Evolutionary conservation across 1,284 basidiomycete genomes (phyloP).

Genomic region (Neolentinus lepideus): DNA sequence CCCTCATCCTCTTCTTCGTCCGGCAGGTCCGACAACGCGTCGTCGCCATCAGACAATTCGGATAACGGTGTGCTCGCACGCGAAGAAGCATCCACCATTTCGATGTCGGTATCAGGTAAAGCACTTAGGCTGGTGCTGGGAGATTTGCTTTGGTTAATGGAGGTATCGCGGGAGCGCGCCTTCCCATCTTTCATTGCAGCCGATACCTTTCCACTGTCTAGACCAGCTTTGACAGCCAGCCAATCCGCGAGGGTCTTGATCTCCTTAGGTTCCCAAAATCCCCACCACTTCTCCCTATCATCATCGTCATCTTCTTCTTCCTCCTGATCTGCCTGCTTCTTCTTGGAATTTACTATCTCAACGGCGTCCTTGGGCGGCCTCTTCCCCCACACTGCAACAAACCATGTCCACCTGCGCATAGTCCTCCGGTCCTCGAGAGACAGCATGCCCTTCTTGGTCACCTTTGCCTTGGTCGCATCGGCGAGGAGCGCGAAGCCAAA

Average conservation of each 20-base stretch:
- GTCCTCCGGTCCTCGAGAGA: conserved; percentile 18
- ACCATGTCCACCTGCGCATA: conserved; percentile 62
- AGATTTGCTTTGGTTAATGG: background rate
- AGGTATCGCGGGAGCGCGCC: background rate
- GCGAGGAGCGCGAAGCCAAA: conserved; percentile 35
- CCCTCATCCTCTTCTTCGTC: conserved; percentile 8
- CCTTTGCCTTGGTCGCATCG: conserved; percentile 14
- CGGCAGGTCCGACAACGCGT: conserved; percentile 16
- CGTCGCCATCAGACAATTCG: conserved; percentile 10
- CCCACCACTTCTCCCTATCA: conserved; percentile 53
- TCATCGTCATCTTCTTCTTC: conserved; percentile 24
- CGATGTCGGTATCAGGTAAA: background rate
- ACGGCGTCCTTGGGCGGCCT: conserved; percentile 30
- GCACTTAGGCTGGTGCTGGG: background rate
- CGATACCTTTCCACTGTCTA: conserved; percentile 23
- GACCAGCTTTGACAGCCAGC: conserved; percentile 44
- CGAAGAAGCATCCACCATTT: background rate
- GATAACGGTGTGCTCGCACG: conserved; percentile 6
- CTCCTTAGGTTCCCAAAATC: conserved; percentile 58
- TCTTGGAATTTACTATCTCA: conserved; percentile 15
- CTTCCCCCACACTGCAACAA: conserved; percentile 64
- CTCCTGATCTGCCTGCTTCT: conserved; percentile 15
- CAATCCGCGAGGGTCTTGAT: conserved; percentile 60
- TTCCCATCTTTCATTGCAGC: background rate
- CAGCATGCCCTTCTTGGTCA: conserved; percentile 16